Conservation (phyloP, 2,329 filamentous ascomycete species). For the Herpotrichia juniperi region DNA sequence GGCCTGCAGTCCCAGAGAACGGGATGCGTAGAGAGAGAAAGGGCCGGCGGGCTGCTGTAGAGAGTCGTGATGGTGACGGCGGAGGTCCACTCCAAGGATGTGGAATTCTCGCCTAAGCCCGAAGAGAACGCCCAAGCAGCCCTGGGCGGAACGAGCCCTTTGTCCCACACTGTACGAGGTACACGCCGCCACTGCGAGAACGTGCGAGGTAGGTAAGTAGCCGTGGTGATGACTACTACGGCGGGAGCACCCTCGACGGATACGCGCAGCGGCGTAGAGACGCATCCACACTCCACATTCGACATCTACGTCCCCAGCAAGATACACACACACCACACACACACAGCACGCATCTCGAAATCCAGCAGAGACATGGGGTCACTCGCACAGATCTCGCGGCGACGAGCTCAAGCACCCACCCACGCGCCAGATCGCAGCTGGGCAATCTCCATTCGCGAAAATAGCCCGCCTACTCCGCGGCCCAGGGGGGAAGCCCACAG, state of each 20-base stretch:
- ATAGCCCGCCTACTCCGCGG: neutral
- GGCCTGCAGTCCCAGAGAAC: slow-evolving; percentile 7
- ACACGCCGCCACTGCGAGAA: neutral
- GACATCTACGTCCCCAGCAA: neutral
- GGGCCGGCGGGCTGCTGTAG: neutral
- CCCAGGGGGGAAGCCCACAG: too few species aligned
- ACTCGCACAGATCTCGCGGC: neutral
- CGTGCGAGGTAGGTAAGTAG: neutral
- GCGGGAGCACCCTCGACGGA: neutral
- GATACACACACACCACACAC: neutral
- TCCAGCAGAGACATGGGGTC: too few species aligned
- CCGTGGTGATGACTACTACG: neutral
- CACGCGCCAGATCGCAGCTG: neutral
- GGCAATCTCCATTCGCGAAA: neutral
- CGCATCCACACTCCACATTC: neutral
- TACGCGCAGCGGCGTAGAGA: neutral
- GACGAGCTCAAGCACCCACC: neutral
- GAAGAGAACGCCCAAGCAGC: neutral
- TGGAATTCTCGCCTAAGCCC: slow-evolving; percentile 1
- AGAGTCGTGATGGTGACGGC: slow-evolving; percentile 1
- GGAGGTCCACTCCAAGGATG: neutral
- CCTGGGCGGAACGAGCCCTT: neutral
- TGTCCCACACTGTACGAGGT: neutral
- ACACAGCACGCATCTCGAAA: too few species aligned
- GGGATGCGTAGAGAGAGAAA: slow-evolving; percentile 8